Evolutionary conservation across 2,329 filamentous ascomycete species (phyloP), one percentile per base, ranked within the genome.

Genomic region (Herpotrichia juniperi): DNA sequence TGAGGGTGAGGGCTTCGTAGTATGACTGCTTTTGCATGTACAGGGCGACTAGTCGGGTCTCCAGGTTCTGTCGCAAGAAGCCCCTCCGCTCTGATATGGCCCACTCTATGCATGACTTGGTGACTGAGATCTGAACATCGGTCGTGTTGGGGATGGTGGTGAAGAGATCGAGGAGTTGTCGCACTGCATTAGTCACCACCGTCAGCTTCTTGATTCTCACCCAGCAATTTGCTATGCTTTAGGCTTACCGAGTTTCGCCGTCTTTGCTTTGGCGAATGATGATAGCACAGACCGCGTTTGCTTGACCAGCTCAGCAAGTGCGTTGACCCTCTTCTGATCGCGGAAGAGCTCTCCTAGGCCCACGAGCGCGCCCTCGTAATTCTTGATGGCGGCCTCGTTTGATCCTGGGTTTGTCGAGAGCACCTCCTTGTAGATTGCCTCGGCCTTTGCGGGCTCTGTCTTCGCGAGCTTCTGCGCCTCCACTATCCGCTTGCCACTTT

Each of bases 41-140:
- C 56, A 99, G 87, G 47, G 86, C 83, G 48, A 99, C 94, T 51
- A 99, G 88, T 58, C 94, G 90, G 51, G 93, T 96, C 82, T 99
- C 92, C 71, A 99, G 91, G 76, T 96, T 96, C 81, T 99, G 94
- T 63, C 94, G 92, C 65, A 99, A 86, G 83, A 99, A 99, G 54
- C 91, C 91, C 71, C 94, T 89, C 66, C 93, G 90, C 80, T 97
- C 92, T 46, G 91, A 90, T 48, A 93, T 91, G 43, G 94, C 94
- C 94, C 94, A 99, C 79, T 97, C 93, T 86, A 99, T 99, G 81
- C 92, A 97, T 78, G 94, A 96, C 79, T 96, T 96, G 70, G 94
- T 99, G 67, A 97, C 91, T 74, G 87, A 81, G 74, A 96, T 92
- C 80, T 99, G 94, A 72, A 88, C 90, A 74, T 99, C 94, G 80